Percentiles rank a stretch among this genome's conserved stretches.
These are phyloP conservation scores for Rugiboletus extremiorientalis DNA, from an alignment of 1,284 basidiomycete genomes.

Conservation along the genomic window DNA sequence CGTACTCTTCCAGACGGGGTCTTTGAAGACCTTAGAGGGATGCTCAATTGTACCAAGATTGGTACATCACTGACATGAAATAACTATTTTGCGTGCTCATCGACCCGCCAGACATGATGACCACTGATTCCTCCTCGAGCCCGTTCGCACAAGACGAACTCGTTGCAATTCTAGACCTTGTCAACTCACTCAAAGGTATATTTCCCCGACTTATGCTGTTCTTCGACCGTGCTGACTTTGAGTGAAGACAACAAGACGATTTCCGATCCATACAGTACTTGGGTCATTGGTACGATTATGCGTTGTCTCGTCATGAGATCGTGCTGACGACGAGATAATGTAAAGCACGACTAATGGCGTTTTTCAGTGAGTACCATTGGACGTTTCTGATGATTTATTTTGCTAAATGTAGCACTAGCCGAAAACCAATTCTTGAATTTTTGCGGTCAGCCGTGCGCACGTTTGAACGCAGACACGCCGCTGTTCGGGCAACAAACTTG, in stretches of 20 bases:
- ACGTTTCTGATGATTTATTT: neutral
- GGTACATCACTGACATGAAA: neutral
- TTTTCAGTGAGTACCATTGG: conserved; percentile 9
- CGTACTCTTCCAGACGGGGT: neutral
- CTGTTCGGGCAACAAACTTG: conserved; percentile 10
- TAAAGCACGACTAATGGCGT: conserved; percentile 18
- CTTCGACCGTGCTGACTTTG: neutral
- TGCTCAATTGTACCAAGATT: conserved; percentile 18
- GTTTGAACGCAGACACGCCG: conserved; percentile 13
- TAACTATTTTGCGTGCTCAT: neutral
- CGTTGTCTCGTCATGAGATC: neutral
- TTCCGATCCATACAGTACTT: conserved; percentile 11
- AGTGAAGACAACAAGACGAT: conserved; percentile 2
- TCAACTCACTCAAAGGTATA: conserved; percentile 21
- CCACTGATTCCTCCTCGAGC: conserved; percentile 19
- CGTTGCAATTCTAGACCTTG: conserved; percentile 7
- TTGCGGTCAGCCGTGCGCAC: conserved; percentile 13
- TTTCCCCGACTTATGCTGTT: neutral
- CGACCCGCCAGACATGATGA: conserved; percentile 14
- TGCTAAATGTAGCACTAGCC: conserved; percentile 2
- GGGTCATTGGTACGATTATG: conserved; percentile 15
- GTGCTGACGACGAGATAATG: conserved; percentile 1
- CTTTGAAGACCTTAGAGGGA: conserved; percentile 13
- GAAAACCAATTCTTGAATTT: conserved; percentile 22
- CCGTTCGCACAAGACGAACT: conserved; percentile 19